A percentile compares a stretch with the other conserved stretches of the same genome.
These are phyloP conservation scores for Dimocarpus longan DNA, from an alignment of 345 rosid species.

Conservation along the genomic window DNA sequence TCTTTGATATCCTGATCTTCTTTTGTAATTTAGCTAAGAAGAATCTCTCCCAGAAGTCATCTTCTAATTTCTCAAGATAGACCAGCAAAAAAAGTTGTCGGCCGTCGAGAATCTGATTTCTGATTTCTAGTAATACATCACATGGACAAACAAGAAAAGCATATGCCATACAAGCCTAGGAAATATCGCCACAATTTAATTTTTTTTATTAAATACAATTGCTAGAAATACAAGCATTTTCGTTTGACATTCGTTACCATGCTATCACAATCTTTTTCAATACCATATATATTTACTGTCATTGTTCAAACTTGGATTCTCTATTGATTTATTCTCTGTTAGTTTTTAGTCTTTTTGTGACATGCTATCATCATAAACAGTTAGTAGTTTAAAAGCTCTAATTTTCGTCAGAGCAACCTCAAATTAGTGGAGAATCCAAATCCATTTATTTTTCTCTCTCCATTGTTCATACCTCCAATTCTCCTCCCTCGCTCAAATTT, in stretches of 20 bases:
- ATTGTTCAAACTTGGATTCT: background rate
- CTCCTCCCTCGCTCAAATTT: background rate
- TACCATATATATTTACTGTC: background rate
- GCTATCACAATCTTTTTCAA: no score
- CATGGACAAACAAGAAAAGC: background rate
- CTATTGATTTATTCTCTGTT: no score
- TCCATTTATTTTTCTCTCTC: background rate
- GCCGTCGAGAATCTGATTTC: background rate
- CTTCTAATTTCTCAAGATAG: background rate
- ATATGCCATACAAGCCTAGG: background rate
- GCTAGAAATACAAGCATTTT: background rate
- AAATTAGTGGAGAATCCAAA: background rate
- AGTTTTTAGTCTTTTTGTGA: no score
- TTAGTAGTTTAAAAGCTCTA: no score
- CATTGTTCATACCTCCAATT: background rate
- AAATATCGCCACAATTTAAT: no score
- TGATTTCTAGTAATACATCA: background rate
- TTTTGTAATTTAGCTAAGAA: no score
- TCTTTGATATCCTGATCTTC: background rate
- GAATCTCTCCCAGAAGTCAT: background rate
- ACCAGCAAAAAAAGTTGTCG: background rate
- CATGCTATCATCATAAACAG: no score
- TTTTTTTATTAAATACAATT: no score
- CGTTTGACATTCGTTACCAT: background rate
- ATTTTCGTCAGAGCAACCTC: background rate